Percentiles rank a stretch among this genome's conserved stretches.
These are phyloP conservation scores for Usnea hakonensis DNA, from an alignment of 495 filamentous ascomycete species.

Conservation along the genomic window DNA sequence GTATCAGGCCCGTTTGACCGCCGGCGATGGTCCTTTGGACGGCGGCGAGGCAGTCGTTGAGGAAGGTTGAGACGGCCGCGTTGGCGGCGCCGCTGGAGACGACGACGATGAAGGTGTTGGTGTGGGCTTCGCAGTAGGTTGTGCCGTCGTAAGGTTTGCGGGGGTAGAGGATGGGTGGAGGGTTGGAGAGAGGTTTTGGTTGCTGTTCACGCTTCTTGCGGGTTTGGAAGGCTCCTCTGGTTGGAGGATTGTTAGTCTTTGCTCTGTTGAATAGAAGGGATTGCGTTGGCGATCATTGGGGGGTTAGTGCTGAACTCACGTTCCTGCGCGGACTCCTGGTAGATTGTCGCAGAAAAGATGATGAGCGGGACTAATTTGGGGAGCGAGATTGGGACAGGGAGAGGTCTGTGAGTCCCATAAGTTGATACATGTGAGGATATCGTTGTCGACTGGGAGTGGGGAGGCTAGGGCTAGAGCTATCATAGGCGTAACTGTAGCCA, in stretches of 20 bases:
- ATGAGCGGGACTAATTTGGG: too few relatives aligned
- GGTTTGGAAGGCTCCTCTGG: not conserved
- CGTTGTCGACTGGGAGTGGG: not conserved
- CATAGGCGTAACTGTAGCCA: not conserved
- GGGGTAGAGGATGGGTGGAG: not conserved
- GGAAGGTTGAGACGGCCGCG: not conserved
- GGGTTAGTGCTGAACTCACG: not conserved
- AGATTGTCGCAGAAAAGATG: slow-evolving; percentile 2
- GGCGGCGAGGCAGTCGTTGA: not conserved
- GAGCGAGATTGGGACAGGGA: not conserved
- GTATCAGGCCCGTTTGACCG: not conserved
- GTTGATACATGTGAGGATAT: not conserved
- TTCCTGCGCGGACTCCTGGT: slow-evolving; percentile 1
- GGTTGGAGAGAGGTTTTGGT: not conserved
- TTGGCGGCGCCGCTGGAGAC: not conserved
- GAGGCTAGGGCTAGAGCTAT: not conserved
- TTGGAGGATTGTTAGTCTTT: not conserved
- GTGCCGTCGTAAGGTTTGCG: not conserved
- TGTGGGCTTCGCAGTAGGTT: slow-evolving; percentile 6
- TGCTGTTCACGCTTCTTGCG: not conserved
- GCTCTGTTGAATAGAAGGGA: not conserved
- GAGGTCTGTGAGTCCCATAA: not conserved
- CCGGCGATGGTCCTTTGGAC: not conserved
- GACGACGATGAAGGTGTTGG: not conserved
- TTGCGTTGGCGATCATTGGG: not conserved